phyloP scores from a whole-genome alignment of 176 grass and related monocot species.

The Puya raimondii region DNA sequence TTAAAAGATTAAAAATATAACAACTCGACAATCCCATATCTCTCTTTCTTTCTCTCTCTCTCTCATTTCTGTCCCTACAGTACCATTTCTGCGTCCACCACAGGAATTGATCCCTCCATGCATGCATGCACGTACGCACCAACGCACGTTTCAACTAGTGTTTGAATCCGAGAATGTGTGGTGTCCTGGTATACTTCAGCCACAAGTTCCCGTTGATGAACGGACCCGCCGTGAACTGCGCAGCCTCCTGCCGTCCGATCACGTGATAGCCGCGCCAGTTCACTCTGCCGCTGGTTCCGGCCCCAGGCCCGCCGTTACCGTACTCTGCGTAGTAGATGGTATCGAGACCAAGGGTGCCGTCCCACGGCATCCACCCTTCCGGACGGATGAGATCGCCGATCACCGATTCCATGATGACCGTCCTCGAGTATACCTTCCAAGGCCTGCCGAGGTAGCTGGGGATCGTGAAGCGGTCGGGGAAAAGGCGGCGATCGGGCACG shows the following conservation, averaged over 20 bases:
- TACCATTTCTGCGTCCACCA: not conserved
- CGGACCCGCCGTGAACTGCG: slow-evolving; percentile 36
- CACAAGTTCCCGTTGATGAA: slow-evolving; percentile 49
- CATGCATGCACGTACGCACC: slow-evolving; percentile 8
- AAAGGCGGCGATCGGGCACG: slow-evolving; percentile 56
- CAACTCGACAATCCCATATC: not conserved
- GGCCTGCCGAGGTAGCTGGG: slow-evolving; percentile 75
- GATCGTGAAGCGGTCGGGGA: slow-evolving; percentile 28
- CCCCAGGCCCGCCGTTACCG: slow-evolving; percentile 61
- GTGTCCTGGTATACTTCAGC: slow-evolving; percentile 41
- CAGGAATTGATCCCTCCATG: slow-evolving; percentile 9
- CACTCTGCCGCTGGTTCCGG: slow-evolving; percentile 55
- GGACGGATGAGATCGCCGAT: slow-evolving; percentile 70
- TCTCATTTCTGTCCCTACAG: not conserved
- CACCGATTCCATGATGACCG: slow-evolving; percentile 66
- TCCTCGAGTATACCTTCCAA: slow-evolving; percentile 62
- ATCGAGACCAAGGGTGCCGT: slow-evolving; percentile 37
- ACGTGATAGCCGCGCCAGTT: slow-evolving; percentile 54
- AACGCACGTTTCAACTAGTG: slow-evolving; percentile 11
- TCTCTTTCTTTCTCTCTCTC: not conserved
- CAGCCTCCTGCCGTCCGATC: slow-evolving; percentile 56
- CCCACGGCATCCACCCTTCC: slow-evolving; percentile 58
- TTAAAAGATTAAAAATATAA: no score
- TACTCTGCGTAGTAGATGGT: slow-evolving; percentile 89
- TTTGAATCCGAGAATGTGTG: slow-evolving; percentile 49